These are phyloP conservation scores for Nevesoporus exiguus DNA, from an alignment of 768 basidiomycete species.

Conservation along the genomic window DNA sequence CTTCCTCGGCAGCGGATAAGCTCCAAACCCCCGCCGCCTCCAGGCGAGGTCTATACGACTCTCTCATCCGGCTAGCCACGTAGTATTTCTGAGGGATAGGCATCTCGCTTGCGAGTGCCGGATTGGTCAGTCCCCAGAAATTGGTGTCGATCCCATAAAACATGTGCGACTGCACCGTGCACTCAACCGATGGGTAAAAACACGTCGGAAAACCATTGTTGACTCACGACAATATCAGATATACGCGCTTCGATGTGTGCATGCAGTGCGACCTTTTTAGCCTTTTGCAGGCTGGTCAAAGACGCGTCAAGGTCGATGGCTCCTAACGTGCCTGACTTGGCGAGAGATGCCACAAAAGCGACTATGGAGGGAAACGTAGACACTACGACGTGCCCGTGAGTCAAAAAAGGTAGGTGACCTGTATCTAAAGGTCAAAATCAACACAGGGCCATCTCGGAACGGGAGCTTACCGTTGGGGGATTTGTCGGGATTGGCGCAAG, in stretches of 20 bases:
- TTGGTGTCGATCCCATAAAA: slow-evolving; percentile 63
- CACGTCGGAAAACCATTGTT: background rate
- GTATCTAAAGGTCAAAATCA: slow-evolving; percentile 1
- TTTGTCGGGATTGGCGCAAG: slow-evolving; percentile 64
- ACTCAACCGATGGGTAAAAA: slow-evolving; percentile 5
- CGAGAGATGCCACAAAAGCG: slow-evolving; percentile 57
- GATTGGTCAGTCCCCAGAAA: slow-evolving; percentile 55
- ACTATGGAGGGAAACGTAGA: slow-evolving; percentile 59
- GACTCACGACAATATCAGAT: slow-evolving; percentile 68
- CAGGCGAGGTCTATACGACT: slow-evolving; percentile 52
- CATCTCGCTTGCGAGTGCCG: slow-evolving; percentile 52
- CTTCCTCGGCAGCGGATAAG: slow-evolving; percentile 37
- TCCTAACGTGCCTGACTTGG: slow-evolving; percentile 29
- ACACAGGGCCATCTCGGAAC: background rate
- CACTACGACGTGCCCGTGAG: slow-evolving; percentile 50
- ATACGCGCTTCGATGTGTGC: slow-evolving; percentile 64
- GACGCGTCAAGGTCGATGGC: slow-evolving; percentile 46
- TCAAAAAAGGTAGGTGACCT: slow-evolving; percentile 75
- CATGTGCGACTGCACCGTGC: slow-evolving; percentile 57
- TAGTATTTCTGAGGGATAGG: slow-evolving; percentile 73
- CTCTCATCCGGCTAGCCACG: slow-evolving; percentile 60
- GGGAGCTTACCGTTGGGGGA: slow-evolving; percentile 63
- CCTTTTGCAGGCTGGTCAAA: slow-evolving; percentile 44
- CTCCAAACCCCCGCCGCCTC: slow-evolving; percentile 65
- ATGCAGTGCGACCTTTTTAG: slow-evolving; percentile 58